These are phyloP conservation scores for Trametes sp. DNA, from an alignment of 1,284 basidiomycete genomes.

Conservation along the genomic window DNA sequence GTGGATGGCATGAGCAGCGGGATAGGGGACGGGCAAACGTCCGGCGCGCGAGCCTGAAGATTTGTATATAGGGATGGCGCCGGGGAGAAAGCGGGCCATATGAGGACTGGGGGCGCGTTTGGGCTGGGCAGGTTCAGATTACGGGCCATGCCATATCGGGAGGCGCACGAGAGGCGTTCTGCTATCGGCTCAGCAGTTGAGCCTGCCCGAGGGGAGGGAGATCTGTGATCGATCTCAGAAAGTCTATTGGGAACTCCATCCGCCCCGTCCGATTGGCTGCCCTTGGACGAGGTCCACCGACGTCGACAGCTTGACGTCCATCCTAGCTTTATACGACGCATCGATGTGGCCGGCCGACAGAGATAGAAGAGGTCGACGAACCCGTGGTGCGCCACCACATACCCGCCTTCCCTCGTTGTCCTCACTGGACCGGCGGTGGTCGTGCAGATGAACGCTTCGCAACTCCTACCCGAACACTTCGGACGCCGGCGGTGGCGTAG, in stretches of 20 bases:
- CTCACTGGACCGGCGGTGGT: not conserved
- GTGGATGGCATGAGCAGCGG: not conserved
- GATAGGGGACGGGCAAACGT: not conserved
- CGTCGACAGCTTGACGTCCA: not conserved
- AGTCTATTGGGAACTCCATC: slow-evolving; percentile 9
- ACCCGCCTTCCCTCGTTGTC: not conserved
- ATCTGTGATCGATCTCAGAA: slow-evolving; percentile 11
- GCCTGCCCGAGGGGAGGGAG: slow-evolving; percentile 4
- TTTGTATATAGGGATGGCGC: slow-evolving; percentile 5
- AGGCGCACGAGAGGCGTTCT: not conserved
- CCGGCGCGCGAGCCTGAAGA: not conserved
- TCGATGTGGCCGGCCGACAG: not conserved
- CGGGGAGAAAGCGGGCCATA: slow-evolving; percentile 2
- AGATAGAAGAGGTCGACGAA: not conserved
- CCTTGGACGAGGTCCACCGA: no score
- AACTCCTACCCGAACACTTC: not conserved
- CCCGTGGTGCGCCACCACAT: not conserved
- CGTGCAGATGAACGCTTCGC: not conserved
- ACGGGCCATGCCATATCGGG: slow-evolving; percentile 16
- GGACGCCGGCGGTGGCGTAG: not conserved
- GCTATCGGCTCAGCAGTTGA: not conserved
- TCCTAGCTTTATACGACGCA: not conserved
- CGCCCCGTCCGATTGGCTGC: slow-evolving; percentile 8
- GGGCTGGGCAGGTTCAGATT: slow-evolving; percentile 5
- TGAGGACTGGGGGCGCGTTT: not conserved